Conservation (phyloP, 208 protist species). For the Trypanosoma congolense region DNA sequence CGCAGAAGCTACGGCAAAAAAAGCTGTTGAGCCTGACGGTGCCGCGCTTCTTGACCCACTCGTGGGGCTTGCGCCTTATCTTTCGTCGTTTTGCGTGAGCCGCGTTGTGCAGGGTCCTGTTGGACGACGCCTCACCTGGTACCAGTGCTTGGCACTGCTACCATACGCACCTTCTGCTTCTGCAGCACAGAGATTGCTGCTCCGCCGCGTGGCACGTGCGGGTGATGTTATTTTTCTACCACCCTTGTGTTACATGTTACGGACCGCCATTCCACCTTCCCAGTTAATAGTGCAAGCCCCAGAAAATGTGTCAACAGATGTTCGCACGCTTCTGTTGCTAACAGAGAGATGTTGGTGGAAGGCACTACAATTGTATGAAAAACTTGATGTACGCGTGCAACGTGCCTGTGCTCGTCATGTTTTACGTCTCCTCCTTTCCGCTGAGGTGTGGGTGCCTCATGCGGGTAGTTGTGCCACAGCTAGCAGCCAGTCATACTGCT, state of each 20-base stretch:
- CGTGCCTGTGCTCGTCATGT: slow-evolving; percentile 47
- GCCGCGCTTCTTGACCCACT: slow-evolving; percentile 25
- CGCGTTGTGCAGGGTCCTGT: slow-evolving; percentile 38
- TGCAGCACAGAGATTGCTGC: slow-evolving; percentile 36
- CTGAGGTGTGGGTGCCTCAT: slow-evolving; percentile 48
- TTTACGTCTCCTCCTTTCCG: slow-evolving; percentile 41
- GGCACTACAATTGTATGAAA: slow-evolving; percentile 33
- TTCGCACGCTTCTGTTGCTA: slow-evolving; percentile 40
- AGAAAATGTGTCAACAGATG: slow-evolving; percentile 18
- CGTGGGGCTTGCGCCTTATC: slow-evolving; percentile 34
- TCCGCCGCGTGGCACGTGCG: slow-evolving; percentile 50
- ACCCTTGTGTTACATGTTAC: slow-evolving; percentile 1
- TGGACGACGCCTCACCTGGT: slow-evolving; percentile 32
- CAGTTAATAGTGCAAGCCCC: slow-evolving; percentile 2
- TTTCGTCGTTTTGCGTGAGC: slow-evolving; percentile 43
- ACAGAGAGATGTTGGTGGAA: slow-evolving; percentile 43
- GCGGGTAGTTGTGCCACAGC: neutral
- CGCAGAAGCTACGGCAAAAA: slow-evolving; percentile 5
- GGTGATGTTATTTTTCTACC: slow-evolving; percentile 13
- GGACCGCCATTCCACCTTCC: slow-evolving; percentile 15
- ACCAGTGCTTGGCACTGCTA: slow-evolving; percentile 55
- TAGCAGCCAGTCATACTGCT: neutral
- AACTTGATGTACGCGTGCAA: slow-evolving; percentile 31
- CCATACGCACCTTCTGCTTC: slow-evolving; percentile 54
- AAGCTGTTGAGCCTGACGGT: slow-evolving; percentile 3